A percentile compares a stretch with the other conserved stretches of the same genome.
phyloP scores from a whole-genome alignment of 1,139 yeast genomes.

The Diutina neorugosa region DNA sequence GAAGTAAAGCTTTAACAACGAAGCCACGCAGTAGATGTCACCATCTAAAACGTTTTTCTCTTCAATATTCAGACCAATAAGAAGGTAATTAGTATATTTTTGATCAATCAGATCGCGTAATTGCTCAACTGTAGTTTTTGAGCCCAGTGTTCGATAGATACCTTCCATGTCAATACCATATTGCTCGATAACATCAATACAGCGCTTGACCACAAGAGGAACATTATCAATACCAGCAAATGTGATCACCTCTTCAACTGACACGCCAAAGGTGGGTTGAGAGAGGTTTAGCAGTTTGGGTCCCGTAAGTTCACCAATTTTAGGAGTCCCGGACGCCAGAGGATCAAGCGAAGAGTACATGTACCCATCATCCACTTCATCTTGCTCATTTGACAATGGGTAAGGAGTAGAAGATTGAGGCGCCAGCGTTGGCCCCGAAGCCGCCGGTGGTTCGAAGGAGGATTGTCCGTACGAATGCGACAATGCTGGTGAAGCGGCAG shows the following conservation, averaged over 20 bases:
- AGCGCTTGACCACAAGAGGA: conserved; percentile 81
- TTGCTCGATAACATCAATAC: conserved; percentile 75
- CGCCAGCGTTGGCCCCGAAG: not conserved
- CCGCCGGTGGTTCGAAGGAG: not conserved
- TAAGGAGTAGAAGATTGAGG: not conserved
- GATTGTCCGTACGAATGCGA: not conserved
- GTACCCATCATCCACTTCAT: not conserved
- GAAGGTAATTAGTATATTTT: conserved; percentile 54
- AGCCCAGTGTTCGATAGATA: conserved; percentile 78
- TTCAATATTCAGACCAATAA: conserved; percentile 32
- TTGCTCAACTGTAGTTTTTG: conserved; percentile 59
- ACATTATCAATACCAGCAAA: conserved; percentile 80
- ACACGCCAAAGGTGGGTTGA: conserved; percentile 68
- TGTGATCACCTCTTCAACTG: conserved; percentile 63
- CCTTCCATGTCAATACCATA: conserved; percentile 84
- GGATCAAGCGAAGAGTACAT: conserved; percentile 25
- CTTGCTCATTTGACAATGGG: not conserved
- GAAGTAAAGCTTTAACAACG: conserved; percentile 58
- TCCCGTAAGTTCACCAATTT: conserved; percentile 19
- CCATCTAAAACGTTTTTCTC: conserved; percentile 44
- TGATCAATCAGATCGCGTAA: conserved; percentile 62
- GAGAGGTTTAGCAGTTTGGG: conserved; percentile 25
- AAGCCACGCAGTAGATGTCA: conserved; percentile 63
- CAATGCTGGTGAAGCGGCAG: not conserved
- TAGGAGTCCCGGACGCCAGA: conserved; percentile 7